Base-by-base conservation (phyloP, 1,284 basidiomycete species). In the Moesziomyces antarcticus region DNA sequence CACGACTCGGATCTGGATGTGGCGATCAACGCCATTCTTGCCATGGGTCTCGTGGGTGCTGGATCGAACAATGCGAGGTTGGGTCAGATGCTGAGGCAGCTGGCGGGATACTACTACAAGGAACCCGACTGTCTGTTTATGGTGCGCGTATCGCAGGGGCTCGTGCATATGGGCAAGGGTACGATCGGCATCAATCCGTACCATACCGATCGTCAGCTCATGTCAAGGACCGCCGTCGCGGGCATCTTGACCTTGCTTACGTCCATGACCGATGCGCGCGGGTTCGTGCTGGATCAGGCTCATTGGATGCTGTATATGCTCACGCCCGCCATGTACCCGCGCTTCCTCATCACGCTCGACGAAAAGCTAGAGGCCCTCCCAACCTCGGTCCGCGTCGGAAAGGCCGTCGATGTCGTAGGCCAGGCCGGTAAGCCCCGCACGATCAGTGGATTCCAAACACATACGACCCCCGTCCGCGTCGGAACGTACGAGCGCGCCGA, bases 231-330 rank as follows among this genome's bases (percentile, higher is more conserved):
- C 3, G 95, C 93, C 8, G 88, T 97, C 14, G 93, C 94, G n/a
- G 97, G 96, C 61, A 85, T 99, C 43, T 85, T 99, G 65, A 90
- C 94, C 13, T 91, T 93, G 0, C 83, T 99, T 50, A 90, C 92
- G 1, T 93, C 93, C 21, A 98, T 99, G 84, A 97, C 93, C 20
- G 94, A 99, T 77, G 90, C 94, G 18, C 93, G 94, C 86, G 88
- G 89, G 66, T 97, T 94, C 94, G 88, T 99, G 4, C 88, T 99
- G 30, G 94, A 94, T 83, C 95, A 92, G 85, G 91, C 92, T 73
- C 96, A 98, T 85, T 99, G 97, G 97, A 96, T 98, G 93, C 86
- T 99, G 57, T 99, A 93, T 87, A 95, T 94, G 88, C 89, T 99
- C 47, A 90, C 91, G 10, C 90, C 93, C 8, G 92, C 95, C 62